phyloP scores from a whole-genome alignment of 306 rosid genomes.

The Medicago ruthenica region DNA sequence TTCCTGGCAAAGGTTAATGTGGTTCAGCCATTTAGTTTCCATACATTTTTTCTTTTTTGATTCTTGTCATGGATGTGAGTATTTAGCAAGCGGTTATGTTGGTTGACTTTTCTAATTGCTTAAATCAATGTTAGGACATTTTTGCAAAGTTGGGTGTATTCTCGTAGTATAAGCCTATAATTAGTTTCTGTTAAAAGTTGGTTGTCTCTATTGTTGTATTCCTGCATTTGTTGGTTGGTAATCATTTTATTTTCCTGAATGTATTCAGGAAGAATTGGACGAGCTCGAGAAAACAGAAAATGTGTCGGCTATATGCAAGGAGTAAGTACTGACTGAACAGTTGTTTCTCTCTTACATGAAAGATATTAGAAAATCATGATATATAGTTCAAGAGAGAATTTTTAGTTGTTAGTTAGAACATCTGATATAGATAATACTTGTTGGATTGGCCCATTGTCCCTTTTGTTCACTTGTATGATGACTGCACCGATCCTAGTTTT shows the following conservation, averaged over 20 bases:
- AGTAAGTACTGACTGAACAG: conserved; percentile 56
- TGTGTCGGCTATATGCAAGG: conserved; percentile 67
- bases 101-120: not conserved
- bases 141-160: conserved; percentile 30
- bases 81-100: not conserved
- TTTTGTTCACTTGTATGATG: conserved; percentile 2
- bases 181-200: conserved; percentile 37
- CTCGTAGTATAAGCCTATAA: conserved; percentile 16
- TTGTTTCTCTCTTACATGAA: conserved; percentile 25
- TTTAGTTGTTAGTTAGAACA: not conserved
- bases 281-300: conserved; percentile 72
- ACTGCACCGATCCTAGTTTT: not conserved
- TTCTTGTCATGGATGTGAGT: conserved; percentile 23
- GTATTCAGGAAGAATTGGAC: conserved; percentile 71
- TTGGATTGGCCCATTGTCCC: conserved; percentile 17
- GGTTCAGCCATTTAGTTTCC: conserved; percentile 9
- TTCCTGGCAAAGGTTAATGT: conserved; percentile 8
- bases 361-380: conserved; percentile 2
- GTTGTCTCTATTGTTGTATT: not conserved
- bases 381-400: conserved; percentile 6
- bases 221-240: conserved; percentile 19
- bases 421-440: not conserved
- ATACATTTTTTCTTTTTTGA: conserved; percentile 4
- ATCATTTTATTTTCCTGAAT: conserved; percentile 37
- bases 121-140: not conserved